These are phyloP conservation scores for Chlamydomonas sphaeroides DNA, from an alignment of 139 green algal species.

Conservation along the genomic window DNA sequence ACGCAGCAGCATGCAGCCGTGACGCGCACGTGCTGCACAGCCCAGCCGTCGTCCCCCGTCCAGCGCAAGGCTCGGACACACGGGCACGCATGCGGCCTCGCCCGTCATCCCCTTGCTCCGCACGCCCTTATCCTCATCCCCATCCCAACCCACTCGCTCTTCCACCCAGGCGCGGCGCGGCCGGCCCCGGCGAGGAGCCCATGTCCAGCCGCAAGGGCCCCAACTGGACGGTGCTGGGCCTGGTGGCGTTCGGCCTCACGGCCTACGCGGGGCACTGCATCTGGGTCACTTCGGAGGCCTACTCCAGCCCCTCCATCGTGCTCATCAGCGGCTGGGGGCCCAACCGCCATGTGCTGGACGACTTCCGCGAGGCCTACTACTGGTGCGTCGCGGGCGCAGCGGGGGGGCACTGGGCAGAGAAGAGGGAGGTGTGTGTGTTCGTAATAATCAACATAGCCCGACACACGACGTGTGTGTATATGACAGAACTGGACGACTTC, in stretches of 20 bases:
- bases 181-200: background rate
- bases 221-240: conserved; percentile 3
- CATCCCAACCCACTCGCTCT: too few species aligned
- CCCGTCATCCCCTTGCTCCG: too few species aligned
- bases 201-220: background rate
- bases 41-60: too few species aligned
- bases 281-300: conserved; percentile 57
- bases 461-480: too few species aligned
- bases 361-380: conserved; percentile 83
- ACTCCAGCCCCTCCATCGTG: conserved; percentile 57
- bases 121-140: too few species aligned
- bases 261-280: conserved; percentile 40
- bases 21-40: too few species aligned
- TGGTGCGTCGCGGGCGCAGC: conserved; percentile 56
- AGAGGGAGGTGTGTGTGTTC: too few species aligned
- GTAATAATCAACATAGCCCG: too few species aligned
- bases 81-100: too few species aligned
- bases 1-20: too few species aligned
- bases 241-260: conserved; percentile 41
- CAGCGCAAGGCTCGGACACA: too few species aligned
- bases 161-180: conserved; percentile 2
- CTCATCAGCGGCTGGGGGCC: conserved; percentile 48
- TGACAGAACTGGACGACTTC: conserved; percentile 96
- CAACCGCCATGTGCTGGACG: conserved; percentile 79
- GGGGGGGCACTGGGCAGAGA: too few species aligned